Conservation (phyloP, 2,329 filamentous ascomycete species). For the Stromatinia cepivora region DNA sequence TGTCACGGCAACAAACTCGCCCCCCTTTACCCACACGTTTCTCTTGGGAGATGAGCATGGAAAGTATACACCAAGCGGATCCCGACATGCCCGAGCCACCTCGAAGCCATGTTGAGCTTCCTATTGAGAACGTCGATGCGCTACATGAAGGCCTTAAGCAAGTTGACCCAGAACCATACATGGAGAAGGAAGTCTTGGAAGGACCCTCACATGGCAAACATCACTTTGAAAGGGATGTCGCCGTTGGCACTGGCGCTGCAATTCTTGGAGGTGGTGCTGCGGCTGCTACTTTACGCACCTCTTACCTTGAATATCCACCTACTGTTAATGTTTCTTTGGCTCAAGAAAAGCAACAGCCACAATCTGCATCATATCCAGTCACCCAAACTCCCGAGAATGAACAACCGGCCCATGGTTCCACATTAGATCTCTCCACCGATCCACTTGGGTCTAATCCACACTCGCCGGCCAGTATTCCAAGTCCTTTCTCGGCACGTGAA, state of each 20-base stretch:
- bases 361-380: slow-evolving; percentile 35
- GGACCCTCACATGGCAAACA: slow-evolving; percentile 17
- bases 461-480: slow-evolving; percentile 19
- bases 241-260: slow-evolving; percentile 27
- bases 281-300: not conserved
- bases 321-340: slow-evolving; percentile 44
- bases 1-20: slow-evolving; percentile 25
- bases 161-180: slow-evolving; percentile 5
- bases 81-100: not conserved
- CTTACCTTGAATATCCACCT: slow-evolving; percentile 18
- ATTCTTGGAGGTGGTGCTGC: slow-evolving; percentile 23
- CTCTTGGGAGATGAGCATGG: slow-evolving; percentile 38
- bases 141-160: not conserved
- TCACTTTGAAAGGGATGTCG: slow-evolving; percentile 28
- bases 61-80: slow-evolving; percentile 25
- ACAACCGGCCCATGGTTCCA: slow-evolving; percentile 41
- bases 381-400: slow-evolving; percentile 43
- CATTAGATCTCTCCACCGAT: slow-evolving; percentile 28
- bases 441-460: slow-evolving; percentile 11
- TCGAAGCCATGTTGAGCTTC: not conserved
- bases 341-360: slow-evolving; percentile 48
- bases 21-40: slow-evolving; percentile 33
- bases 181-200: slow-evolving; percentile 18
- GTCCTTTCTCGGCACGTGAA: slow-evolving; percentile 24
- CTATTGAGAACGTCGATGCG: not conserved